Percentiles rank a stretch among this genome's conserved stretches.
phyloP scores from a whole-genome alignment of 208 protist genomes.

The Leishmania amazonensis region DNA sequence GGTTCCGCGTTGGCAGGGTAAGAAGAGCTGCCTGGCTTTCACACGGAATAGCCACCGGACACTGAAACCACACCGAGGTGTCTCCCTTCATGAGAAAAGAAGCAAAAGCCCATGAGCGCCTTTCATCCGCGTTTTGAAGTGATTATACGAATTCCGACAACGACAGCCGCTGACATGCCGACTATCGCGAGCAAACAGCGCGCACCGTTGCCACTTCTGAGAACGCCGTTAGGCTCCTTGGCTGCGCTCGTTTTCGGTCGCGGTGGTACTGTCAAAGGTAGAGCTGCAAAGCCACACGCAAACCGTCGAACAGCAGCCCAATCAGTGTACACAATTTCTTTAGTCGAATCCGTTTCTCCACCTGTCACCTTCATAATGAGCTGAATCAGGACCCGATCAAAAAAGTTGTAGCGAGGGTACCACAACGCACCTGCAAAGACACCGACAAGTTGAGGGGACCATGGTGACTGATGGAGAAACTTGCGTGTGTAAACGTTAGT shows the following conservation, averaged over 20 bases:
- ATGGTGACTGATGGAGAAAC: conserved; percentile 21
- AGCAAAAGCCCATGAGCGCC: no score
- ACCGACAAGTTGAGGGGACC: conserved; percentile 13
- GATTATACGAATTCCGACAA: background rate
- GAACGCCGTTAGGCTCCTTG: background rate
- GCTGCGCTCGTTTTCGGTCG: background rate
- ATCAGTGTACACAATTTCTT: conserved; percentile 33
- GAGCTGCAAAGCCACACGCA: conserved; percentile 3
- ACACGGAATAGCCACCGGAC: background rate
- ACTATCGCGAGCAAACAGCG: background rate
- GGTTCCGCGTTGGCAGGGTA: background rate
- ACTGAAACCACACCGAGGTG: background rate
- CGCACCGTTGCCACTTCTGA: background rate
- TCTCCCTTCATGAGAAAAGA: background rate
- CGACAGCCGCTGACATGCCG: no score
- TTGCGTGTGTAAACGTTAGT: conserved; percentile 33
- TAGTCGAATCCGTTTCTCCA: conserved; percentile 30
- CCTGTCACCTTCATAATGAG: conserved; percentile 34
- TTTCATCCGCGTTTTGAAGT: background rate
- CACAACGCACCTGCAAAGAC: conserved; percentile 35
- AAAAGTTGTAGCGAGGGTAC: conserved; percentile 34
- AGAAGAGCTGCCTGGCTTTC: background rate
- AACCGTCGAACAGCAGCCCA: conserved; percentile 22
- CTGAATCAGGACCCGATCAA: conserved; percentile 28
- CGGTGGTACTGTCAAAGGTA: background rate